Evolutionary conservation across 495 filamentous ascomycete genomes (phyloP).

Genomic region (Hypomontagnella monticulosa): DNA sequence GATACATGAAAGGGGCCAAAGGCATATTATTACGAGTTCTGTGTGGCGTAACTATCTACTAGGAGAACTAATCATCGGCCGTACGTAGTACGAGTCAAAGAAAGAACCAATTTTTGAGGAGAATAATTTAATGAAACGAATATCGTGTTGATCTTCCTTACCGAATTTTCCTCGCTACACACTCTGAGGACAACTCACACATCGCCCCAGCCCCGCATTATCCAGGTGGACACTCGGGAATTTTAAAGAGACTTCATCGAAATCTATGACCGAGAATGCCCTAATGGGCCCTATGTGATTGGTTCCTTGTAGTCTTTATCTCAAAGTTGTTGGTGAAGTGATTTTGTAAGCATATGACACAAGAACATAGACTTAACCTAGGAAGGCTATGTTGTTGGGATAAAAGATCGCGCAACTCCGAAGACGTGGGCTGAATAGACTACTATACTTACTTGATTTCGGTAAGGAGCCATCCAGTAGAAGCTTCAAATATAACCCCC

Average conservation of each 20-base stretch:
- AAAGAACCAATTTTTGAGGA: background rate
- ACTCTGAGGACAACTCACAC: background rate
- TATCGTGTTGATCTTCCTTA: slow-evolving; percentile 26
- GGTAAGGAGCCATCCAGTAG: background rate
- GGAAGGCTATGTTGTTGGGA: background rate
- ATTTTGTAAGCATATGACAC: too few relatives aligned
- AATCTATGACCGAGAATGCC: slow-evolving; percentile 7
- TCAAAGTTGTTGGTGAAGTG: background rate
- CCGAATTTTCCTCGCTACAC: slow-evolving; percentile 14
- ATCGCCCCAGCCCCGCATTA: background rate
- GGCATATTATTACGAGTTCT: too few relatives aligned
- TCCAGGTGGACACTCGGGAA: background rate
- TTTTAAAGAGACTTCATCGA: background rate
- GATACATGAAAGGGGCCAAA: too few relatives aligned
- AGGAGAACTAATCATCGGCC: background rate
- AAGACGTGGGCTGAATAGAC: background rate
- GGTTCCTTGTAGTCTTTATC: background rate
- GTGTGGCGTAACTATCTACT: too few relatives aligned
- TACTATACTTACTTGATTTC: background rate
- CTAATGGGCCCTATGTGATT: slow-evolving; percentile 6
- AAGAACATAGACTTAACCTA: background rate
- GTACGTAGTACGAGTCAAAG: background rate
- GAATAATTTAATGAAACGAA: background rate
- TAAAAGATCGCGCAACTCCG: background rate
- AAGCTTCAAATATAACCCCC: background rate